phyloP scores from a whole-genome alignment of 2,329 filamentous ascomycete species.

The Alternaria triticina region DNA sequence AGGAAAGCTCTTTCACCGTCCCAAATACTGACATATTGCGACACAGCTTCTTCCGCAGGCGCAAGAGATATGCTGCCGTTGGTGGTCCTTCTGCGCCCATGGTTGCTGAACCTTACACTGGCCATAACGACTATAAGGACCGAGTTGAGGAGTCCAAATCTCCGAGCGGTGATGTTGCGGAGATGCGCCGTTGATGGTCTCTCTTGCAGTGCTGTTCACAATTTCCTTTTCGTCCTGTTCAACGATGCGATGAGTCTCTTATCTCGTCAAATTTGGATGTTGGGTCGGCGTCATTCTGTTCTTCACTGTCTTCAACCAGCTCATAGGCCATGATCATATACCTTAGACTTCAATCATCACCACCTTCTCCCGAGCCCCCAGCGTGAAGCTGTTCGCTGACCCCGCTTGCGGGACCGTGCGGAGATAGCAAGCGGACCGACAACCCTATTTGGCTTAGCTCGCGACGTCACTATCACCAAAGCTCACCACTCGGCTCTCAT shows the following conservation, averaged over 20 bases:
- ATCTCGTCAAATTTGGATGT: not conserved
- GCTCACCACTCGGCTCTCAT: not conserved
- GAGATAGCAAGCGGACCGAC: slow-evolving; percentile 5
- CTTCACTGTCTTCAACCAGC: no score
- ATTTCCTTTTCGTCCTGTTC: not conserved
- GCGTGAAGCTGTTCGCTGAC: not conserved
- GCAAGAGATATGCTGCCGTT: not conserved
- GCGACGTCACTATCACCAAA: slow-evolving; percentile 3
- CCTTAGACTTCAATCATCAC: not conserved
- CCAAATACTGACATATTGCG: not conserved
- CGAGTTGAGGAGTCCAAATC: not conserved
- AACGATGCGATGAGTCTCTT: not conserved
- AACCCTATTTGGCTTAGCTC: not conserved
- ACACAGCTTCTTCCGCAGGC: not conserved
- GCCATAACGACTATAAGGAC: not conserved
- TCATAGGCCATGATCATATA: not conserved
- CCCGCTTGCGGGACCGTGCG: slow-evolving; percentile 3
- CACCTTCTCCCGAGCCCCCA: not conserved
- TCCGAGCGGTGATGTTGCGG: not conserved
- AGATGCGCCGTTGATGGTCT: not conserved
- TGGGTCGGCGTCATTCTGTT: not conserved
- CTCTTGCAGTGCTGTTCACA: not conserved
- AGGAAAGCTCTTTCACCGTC: fast-evolving
- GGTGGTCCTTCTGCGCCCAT: not conserved
- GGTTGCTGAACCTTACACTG: not conserved